Conservation (phyloP, 352 stramenopile species). For the Phytophthora sojae region DNA sequence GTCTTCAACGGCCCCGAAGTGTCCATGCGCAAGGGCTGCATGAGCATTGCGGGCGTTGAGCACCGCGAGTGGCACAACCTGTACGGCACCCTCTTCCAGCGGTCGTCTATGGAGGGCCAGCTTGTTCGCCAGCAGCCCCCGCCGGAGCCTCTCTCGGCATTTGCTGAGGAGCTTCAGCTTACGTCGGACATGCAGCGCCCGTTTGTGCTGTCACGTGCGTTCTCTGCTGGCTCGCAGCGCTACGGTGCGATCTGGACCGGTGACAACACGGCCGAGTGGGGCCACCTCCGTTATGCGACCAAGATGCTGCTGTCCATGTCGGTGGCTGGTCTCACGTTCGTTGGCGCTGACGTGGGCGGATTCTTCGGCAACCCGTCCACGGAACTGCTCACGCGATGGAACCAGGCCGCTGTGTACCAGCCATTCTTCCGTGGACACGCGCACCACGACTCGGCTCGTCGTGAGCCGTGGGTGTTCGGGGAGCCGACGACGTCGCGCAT, state of each 20-base stretch:
- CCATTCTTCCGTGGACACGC: slow-evolving; percentile 99
- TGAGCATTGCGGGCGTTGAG: slow-evolving; percentile 94
- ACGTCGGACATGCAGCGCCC: slow-evolving; percentile 84
- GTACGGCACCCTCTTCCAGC: slow-evolving; percentile 99
- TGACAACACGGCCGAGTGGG: slow-evolving; percentile 97
- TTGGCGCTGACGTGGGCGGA: slow-evolving; percentile 98
- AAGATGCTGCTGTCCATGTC: slow-evolving; percentile 99
- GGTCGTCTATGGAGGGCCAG: slow-evolving; percentile 95
- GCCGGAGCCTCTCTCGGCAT: slow-evolving; percentile 36
- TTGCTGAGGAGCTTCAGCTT: slow-evolving; percentile 54
- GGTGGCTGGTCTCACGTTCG: slow-evolving; percentile 96
- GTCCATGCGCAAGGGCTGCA: slow-evolving; percentile 96
- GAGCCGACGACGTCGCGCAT: slow-evolving; percentile 93
- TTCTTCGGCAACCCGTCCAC: slow-evolving; percentile 98
- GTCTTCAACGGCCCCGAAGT: slow-evolving; percentile 99
- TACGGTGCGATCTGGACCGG: slow-evolving; percentile 99
- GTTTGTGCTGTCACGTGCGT: slow-evolving; percentile 98
- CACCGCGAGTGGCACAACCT: slow-evolving; percentile 99
- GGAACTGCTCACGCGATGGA: slow-evolving; percentile 97
- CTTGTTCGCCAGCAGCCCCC: slow-evolving; percentile 73
- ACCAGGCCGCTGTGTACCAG: slow-evolving; percentile 96
- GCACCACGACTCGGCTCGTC: slow-evolving; percentile 98
- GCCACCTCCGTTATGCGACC: slow-evolving; percentile 94
- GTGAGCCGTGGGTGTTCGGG: slow-evolving; percentile 98
- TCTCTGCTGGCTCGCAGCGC: slow-evolving; percentile 98